Conservation (phyloP, 129 eudicot species). For the Tagetes patula region DNA sequence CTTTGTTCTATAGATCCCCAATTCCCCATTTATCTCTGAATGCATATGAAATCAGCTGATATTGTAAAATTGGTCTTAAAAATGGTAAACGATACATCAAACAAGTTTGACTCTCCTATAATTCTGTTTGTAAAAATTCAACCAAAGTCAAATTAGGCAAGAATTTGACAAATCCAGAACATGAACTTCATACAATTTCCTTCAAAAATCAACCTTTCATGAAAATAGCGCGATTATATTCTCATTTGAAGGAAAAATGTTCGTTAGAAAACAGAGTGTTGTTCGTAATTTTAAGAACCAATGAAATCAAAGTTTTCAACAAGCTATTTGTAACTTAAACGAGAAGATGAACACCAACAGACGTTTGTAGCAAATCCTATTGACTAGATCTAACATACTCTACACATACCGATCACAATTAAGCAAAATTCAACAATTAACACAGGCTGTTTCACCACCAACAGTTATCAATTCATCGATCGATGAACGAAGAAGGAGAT, state of each 20-base stretch:
- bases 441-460: neutral
- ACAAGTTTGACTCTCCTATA: neutral
- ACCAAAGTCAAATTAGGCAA: neutral
- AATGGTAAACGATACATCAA: neutral
- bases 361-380: neutral
- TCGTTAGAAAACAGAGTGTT: neutral
- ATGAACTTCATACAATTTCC: neutral
- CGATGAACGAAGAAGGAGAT: neutral
- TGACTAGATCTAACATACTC: slow-evolving; percentile 2
- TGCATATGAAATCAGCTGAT: neutral
- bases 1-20: neutral
- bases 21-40: neutral
- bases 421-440: neutral
- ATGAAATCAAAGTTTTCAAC: neutral
- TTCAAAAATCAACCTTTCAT: neutral
- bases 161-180: neutral
- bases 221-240: neutral
- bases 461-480: neutral
- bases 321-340: neutral
- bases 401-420: neutral
- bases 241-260: neutral
- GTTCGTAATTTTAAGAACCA: too few species aligned
- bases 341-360: neutral
- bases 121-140: neutral
- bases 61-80: neutral